A percentile compares a stretch with the other conserved stretches of the same genome.
Conservation (phyloP, 2,329 filamentous ascomycete genomes). For the Gyromitra esculenta region DNA sequence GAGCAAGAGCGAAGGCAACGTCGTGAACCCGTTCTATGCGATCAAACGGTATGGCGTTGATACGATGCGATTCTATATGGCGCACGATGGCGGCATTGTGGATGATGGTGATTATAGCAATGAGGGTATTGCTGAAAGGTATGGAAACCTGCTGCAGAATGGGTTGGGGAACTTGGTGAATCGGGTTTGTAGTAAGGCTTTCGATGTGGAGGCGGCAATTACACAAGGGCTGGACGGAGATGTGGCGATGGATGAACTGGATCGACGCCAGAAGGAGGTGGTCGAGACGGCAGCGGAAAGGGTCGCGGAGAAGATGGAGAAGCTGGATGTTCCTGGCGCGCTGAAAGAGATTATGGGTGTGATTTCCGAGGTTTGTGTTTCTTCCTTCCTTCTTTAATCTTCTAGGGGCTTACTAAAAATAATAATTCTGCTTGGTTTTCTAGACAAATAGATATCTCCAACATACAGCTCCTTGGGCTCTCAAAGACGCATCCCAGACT, state of each 20-base stretch:
- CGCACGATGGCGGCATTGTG: conserved; percentile 78
- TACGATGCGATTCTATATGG: conserved; percentile 86
- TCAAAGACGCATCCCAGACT: background rate
- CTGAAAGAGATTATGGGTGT: conserved; percentile 72
- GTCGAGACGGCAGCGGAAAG: conserved; percentile 61
- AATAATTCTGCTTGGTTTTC: conserved; percentile 31
- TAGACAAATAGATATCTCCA: conserved; percentile 76
- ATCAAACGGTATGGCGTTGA: conserved; percentile 89
- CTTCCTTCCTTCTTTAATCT: background rate
- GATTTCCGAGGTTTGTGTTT: conserved; percentile 67
- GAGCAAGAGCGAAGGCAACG: conserved; percentile 95
- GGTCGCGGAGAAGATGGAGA: conserved; percentile 69
- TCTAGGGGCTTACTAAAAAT: conserved; percentile 42
- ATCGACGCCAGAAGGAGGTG: conserved; percentile 58
- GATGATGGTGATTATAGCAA: conserved; percentile 90
- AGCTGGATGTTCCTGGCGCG: conserved; percentile 72
- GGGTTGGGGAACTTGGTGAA: conserved; percentile 83
- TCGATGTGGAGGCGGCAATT: conserved; percentile 61
- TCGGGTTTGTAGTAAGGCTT: conserved; percentile 65
- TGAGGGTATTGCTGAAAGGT: conserved; percentile 74
- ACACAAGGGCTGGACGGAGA: conserved; percentile 19
- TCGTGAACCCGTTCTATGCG: conserved; percentile 92
- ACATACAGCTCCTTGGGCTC: conserved; percentile 73
- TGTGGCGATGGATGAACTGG: background rate
- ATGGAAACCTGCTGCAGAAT: conserved; percentile 80